Conservation (phyloP, 139 green algal genomes). For the Coelastrella sp. region DNA sequence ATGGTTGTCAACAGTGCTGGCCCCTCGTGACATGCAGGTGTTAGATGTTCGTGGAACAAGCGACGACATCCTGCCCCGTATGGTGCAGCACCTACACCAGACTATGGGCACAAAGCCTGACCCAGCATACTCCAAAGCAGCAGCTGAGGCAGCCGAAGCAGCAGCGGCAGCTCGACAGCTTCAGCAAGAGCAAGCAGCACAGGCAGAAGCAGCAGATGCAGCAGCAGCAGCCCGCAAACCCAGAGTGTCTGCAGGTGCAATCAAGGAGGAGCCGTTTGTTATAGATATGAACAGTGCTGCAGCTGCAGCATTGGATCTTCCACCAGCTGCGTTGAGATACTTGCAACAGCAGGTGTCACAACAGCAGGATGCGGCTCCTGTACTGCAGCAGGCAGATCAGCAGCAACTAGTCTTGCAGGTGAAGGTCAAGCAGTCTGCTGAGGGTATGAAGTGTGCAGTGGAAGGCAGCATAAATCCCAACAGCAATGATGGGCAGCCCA, state of each 20-base stretch:
- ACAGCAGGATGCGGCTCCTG: not conserved
- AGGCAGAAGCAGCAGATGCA: conserved; percentile 22
- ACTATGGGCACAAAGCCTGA: conserved; percentile 18
- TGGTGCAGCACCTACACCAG: conserved; percentile 52
- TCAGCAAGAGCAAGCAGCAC: conserved; percentile 10
- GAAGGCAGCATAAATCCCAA: no score
- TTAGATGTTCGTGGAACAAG: conserved; percentile 72
- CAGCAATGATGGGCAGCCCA: not conserved
- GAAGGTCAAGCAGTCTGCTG: not conserved
- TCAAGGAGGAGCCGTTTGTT: not conserved
- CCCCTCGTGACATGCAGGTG: conserved; percentile 38
- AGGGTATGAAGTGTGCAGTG: no score
- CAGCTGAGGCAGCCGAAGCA: conserved; percentile 41
- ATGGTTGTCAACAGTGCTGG: not conserved
- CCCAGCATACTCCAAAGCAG: conserved; percentile 21
- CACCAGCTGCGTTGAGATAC: conserved; percentile 7
- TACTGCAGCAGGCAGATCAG: not conserved
- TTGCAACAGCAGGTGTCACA: not conserved
- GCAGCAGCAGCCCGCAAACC: not conserved
- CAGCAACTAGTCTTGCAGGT: not conserved
- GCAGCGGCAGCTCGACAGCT: conserved; percentile 18
- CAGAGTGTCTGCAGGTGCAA: not conserved
- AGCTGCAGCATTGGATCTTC: not conserved
- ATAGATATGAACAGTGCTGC: conserved; percentile 2
- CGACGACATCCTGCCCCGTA: conserved; percentile 71